Evolutionary conservation across 2,329 filamentous ascomycete genomes (phyloP).

Genomic region (Aspergillus glaucus): DNA sequence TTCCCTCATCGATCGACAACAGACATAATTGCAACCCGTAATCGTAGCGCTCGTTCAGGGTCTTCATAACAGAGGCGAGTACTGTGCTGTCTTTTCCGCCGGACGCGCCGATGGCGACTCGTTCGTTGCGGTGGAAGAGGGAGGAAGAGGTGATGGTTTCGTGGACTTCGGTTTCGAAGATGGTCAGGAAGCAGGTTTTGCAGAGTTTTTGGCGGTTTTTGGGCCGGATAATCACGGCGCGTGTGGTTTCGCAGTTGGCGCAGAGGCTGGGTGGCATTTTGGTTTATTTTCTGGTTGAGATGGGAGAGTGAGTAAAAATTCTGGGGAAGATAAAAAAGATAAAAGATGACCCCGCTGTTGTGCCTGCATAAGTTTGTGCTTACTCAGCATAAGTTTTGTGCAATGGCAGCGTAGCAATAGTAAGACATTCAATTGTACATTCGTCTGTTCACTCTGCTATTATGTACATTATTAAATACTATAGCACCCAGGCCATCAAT

Average conservation of each 20-base stretch:
- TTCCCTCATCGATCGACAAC: slow-evolving; percentile 92
- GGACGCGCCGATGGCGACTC: slow-evolving; percentile 88
- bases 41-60: slow-evolving; percentile 79
- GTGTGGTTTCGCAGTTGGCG: slow-evolving; percentile 65
- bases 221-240: slow-evolving; percentile 84
- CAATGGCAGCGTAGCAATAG: too few relatives aligned
- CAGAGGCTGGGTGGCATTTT: slow-evolving; percentile 73
- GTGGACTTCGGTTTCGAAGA: slow-evolving; percentile 92
- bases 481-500: background rate
- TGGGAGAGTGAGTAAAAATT: background rate
- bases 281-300: background rate
- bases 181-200: slow-evolving; percentile 73
- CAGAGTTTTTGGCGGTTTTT: slow-evolving; percentile 95
- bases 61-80: slow-evolving; percentile 88
- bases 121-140: slow-evolving; percentile 80
- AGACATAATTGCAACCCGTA: slow-evolving; percentile 83
- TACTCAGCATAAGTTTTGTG: slow-evolving; percentile 8
- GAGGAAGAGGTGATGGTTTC: slow-evolving; percentile 76
- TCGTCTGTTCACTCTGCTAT: background rate
- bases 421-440: background rate
- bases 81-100: slow-evolving; percentile 98
- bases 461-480: background rate
- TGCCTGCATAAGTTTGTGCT: slow-evolving; percentile 5
- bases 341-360: slow-evolving; percentile 6
- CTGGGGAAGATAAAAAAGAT: slow-evolving; percentile 3